Evolutionary conservation across 805 yeast species (phyloP), one percentile per base, ranked within the genome.

Genomic region (Alloascoidea africana): DNA sequence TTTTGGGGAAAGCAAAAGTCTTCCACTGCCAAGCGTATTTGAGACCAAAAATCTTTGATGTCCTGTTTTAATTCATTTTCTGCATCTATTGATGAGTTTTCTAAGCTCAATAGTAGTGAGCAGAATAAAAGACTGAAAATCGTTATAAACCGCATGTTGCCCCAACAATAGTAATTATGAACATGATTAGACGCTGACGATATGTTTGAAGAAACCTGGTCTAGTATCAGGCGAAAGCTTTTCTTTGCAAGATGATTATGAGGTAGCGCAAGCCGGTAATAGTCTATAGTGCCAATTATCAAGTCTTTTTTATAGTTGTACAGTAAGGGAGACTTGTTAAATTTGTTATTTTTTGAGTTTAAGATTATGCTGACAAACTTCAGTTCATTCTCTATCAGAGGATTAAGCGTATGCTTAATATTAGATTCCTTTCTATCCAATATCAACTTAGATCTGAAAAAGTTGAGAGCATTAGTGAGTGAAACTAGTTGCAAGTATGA

Each of bases 111-210:
- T n/a, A 23, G 30, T n/a, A 8, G n/a, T 23, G n/a, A 23, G n/a
- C 8, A 23, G 30, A 23, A 8, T 8, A 23, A 8, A 23, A 8
- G n/a, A n/a, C n/a, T 23, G 30, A 23, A 23, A 23, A n/a, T n/a
- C n/a, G n/a, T n/a, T 23, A 23, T 8, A 23, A 8, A 23, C n/a
- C 30, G 8, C n/a, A 23, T 8, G n/a, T 23, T 8, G 13, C 13
- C n/a, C 30, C 30, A 23, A 23, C 30, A 23, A 23, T 23, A 23
- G n/a, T 23, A 23, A 23, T 23, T 23, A 23, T 23, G 30, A 23
- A 23, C n/a, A 23, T 23, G 30, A 8, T 23, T 23, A 23, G 30
- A 23, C 8, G 30, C 30, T 23, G 30, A 23, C n/a, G 30, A 23
- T 8, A 23, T 8, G n/a, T 8, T 23, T 23, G n/a, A 23, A 23